Evolutionary conservation across 2,329 filamentous ascomycete species (phyloP), one percentile per base, ranked within the genome.

Genomic region (Emergomyces orientalis): DNA sequence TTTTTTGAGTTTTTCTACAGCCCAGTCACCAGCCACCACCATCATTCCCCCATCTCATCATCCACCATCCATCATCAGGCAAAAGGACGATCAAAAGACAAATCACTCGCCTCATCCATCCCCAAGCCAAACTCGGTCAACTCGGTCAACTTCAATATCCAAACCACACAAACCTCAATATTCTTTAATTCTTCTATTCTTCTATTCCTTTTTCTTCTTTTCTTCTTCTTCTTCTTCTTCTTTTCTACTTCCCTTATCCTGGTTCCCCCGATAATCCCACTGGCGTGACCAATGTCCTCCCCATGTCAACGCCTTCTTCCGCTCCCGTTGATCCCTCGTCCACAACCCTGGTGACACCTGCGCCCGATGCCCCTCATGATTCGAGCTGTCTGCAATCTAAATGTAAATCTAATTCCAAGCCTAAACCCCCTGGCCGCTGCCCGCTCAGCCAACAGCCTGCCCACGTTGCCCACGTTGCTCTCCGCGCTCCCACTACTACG

Each of bases 231-330:
- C 8, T 7, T 13, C 2, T 9, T 34, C 9, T 34, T 14, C 13
- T n/a, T 19, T 32, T 13, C 8, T n/a, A 4, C 19, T 32, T 41
- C 49, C 30, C 49, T 27, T 52, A 7, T 57, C 34, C 61, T 41
- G 19, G 27, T 43, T 54, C 59, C 37, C 37, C 49, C 61, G 19
- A 43, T n/a, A 39, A 39, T 37, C 34, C 8, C 45, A 22, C 54
- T 69, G 67, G 65, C 69, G 70, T 75, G 72, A 77, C 78, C 76
- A 78, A 80, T 81, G 79, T 79, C 72, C 74, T 76, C 75, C 74
- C 74, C 78, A 81, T 81, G 79, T 80, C 79, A 77, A 78, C 72
- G 63, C 73, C 74, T 74, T 72, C 74, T 73, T 73, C 75, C 71
- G 76, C 73, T 71, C 68, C 74, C 69, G 74, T 74, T 72, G 68